Base-by-base conservation (phyloP, 345 rosid species). In the Syzygium aqueum region DNA sequence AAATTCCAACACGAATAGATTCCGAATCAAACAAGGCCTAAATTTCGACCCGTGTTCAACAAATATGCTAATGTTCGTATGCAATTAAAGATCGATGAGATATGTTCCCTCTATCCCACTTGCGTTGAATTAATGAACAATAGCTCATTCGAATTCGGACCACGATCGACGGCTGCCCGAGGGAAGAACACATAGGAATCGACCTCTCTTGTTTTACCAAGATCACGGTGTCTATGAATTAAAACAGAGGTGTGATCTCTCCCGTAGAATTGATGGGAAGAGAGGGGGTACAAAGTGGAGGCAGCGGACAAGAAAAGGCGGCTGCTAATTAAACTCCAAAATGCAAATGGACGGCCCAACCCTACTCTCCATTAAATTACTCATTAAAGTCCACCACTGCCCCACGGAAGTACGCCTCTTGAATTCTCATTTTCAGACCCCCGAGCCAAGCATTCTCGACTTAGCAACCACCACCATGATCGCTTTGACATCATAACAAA, bases 201-300 rank as follows among this genome's bases (percentile, higher is more conserved):
- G 46, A 28, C 25, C 78, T 17, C 25, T 17, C 78, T 33, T 33
- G 78, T 33, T 67, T 67, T 8, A 17, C 78, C 46, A 33, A 30
- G 78, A 0, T 33, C 46, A 33, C 46, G 46, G 23, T 0, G 43
- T 30, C 0, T 1, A 30, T 17, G 43, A 17, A 4, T 9, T 4
- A n/a, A 67, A 63, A 63, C 46, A 28, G 21, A 16, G 16, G 77
- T 3, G 77, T 3, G 21, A 15, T 25, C n/a, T 33, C 0, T 8
- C 8, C 78, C 5, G 12, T 67, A 8, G 23, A 67, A 30, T 30
- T 67, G 78, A 30, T 2, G 78, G 78, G 78, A 67, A 67, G 78
- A 67, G 77, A 43, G 77, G 16, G 8, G 30, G 22, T 65, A 30
- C 22, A 30, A 16, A 30, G 19, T 65, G 30, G 43, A 65, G 46